Percentiles rank a stretch among this genome's conserved stretches.
phyloP scores from a whole-genome alignment of 306 rosid genomes.

The Ormosia emarginata region DNA sequence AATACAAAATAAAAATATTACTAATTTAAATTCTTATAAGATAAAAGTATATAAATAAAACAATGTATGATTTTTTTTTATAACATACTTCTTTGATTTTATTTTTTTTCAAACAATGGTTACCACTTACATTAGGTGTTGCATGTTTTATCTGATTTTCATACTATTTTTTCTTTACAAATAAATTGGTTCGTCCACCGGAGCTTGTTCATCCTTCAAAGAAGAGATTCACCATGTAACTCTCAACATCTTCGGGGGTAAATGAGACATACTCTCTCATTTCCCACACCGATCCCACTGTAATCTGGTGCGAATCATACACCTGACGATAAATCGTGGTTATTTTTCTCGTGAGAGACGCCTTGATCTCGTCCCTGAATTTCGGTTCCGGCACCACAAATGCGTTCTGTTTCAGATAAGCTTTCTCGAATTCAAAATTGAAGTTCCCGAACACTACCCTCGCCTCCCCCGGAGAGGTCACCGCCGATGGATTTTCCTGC shows the following conservation, averaged over 20 bases:
- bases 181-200: neutral
- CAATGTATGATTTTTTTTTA: too few species aligned
- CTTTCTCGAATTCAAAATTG: conserved; percentile 47
- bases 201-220: neutral
- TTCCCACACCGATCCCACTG: conserved; percentile 24
- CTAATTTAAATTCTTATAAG: too few species aligned
- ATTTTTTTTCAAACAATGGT: too few species aligned
- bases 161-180: too few species aligned
- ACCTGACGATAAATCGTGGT: conserved; percentile 44
- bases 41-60: too few species aligned
- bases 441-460: conserved; percentile 46
- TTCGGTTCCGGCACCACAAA: conserved; percentile 33
- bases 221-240: conserved; percentile 51
- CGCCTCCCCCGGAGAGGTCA: conserved; percentile 35
- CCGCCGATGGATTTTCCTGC: conserved; percentile 43
- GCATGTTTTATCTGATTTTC: too few species aligned
- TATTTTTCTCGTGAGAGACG: conserved; percentile 35
- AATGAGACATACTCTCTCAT: conserved; percentile 21
- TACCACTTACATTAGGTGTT: too few species aligned
- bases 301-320: conserved; percentile 27
- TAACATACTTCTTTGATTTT: too few species aligned
- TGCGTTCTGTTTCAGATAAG: conserved; percentile 43
- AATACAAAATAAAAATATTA: too few species aligned
- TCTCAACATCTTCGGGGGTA: conserved; percentile 56
- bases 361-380: conserved; percentile 51